These are phyloP conservation scores for Medicago lupulina DNA, from an alignment of 306 rosid genomes.

Conservation along the genomic window DNA sequence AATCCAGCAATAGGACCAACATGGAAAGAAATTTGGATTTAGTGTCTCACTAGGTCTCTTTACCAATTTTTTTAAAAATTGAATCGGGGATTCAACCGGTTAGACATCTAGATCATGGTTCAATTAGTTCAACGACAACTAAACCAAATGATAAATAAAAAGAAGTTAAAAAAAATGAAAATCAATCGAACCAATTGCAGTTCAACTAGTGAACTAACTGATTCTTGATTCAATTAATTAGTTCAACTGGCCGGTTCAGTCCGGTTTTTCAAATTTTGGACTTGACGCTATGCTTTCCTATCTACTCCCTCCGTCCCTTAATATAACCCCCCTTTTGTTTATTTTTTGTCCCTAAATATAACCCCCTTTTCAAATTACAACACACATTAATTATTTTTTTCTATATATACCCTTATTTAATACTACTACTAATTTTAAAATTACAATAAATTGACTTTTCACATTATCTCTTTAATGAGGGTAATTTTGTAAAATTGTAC, in stretches of 20 bases:
- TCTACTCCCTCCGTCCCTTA: no score
- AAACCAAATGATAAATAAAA: neutral
- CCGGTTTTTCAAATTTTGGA: neutral
- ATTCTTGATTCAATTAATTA: no score
- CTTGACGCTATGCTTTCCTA: conserved; percentile 6
- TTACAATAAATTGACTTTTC: no score
- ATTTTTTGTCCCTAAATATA: no score
- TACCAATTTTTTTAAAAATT: neutral
- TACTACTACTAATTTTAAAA: no score
- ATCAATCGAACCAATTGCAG: neutral
- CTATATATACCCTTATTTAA: no score
- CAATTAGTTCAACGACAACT: neutral
- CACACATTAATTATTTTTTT: no score
- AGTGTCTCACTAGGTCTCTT: conserved; percentile 21
- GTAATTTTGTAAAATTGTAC: no score
- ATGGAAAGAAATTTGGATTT: conserved; percentile 13
- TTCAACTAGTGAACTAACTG: neutral
- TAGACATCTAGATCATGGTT: neutral
- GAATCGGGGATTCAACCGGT: neutral
- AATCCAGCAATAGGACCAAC: conserved; percentile 43
- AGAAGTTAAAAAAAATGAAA: neutral
- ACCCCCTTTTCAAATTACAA: no score
- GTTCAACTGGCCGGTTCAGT: neutral
- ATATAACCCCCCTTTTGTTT: no score
- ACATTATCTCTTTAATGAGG: no score